A percentile compares a stretch with the other conserved stretches of the same genome.
Conservation (phyloP, 1,139 yeast species). For the Cylindricascospora bacillispora region DNA sequence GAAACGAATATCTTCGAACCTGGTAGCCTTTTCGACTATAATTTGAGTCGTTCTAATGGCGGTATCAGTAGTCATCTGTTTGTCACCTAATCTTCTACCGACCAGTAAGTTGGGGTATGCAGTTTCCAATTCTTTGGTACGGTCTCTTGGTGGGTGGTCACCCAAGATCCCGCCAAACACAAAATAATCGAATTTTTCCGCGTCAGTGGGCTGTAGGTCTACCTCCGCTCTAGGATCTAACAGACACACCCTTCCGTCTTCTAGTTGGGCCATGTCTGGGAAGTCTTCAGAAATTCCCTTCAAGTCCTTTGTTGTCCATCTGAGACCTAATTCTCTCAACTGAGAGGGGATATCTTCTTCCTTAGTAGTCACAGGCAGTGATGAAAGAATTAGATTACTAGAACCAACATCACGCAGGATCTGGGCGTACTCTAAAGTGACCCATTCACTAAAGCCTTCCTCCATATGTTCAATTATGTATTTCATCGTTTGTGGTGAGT, state of each 20-base stretch:
- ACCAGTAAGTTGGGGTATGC: constrained; percentile 55
- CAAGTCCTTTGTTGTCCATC: constrained; percentile 74
- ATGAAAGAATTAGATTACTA: constrained; percentile 62
- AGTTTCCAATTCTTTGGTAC: constrained; percentile 75
- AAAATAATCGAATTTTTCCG: constrained; percentile 59
- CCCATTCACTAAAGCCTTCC: constrained; percentile 95
- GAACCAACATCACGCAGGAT: constrained; percentile 74
- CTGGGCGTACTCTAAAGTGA: constrained; percentile 69
- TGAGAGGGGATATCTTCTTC: constrained; percentile 51
- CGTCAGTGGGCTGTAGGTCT: constrained; percentile 64
- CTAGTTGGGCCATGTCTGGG: constrained; percentile 18
- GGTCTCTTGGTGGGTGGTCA: constrained; percentile 91
- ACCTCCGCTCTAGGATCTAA: constrained; percentile 77
- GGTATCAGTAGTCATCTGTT: constrained; percentile 96
- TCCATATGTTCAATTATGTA: constrained; percentile 97
- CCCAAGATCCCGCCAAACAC: constrained; percentile 96
- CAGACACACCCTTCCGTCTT: constrained; percentile 51
- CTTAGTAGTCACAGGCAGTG: constrained; percentile 55
- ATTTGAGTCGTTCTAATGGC: constrained; percentile 83
- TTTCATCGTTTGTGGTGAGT: too few species aligned
- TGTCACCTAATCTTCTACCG: constrained; percentile 73
- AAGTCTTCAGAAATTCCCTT: constrained; percentile 30
- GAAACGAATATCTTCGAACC: constrained; percentile 62
- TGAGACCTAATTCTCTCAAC: constrained; percentile 51
- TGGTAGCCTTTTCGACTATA: constrained; percentile 44